Percentiles rank a stretch among this genome's conserved stretches.
phyloP scores from a whole-genome alignment of 129 eudicot species.

The Pulicaria dysenterica region DNA sequence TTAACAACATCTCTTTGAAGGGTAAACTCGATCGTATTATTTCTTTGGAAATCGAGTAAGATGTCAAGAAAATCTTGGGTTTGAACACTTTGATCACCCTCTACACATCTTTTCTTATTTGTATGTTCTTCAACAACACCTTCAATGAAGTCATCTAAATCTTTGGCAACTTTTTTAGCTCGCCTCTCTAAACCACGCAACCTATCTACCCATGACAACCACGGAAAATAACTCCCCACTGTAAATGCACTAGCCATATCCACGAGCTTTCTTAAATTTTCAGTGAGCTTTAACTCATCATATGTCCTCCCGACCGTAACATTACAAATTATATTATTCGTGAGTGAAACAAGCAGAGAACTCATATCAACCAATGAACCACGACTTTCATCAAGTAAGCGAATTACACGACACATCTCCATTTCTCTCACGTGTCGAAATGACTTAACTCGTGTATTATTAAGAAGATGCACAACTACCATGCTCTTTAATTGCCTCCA shows the following conservation, averaged over 20 bases:
- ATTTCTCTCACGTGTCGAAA: constrained; percentile 32
- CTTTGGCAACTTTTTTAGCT: constrained; percentile 9
- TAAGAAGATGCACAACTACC: constrained; percentile 26
- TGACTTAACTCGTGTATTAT: constrained; percentile 29
- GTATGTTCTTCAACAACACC: constrained; percentile 24
- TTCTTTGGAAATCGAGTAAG: constrained; percentile 34
- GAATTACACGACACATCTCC: constrained; percentile 24
- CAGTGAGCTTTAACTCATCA: not conserved
- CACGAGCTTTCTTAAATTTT: not conserved
- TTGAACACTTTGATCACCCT: not conserved
- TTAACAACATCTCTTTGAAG: constrained; percentile 35
- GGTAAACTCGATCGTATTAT: not conserved
- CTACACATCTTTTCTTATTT: not conserved
- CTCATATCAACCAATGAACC: constrained; percentile 17
- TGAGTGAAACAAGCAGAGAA: not conserved
- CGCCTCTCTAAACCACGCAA: constrained; percentile 26
- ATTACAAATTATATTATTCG: constrained; percentile 29
- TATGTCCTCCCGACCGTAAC: constrained; percentile 29
- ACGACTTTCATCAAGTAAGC: constrained; percentile 20
- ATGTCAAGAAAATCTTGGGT: constrained; percentile 34
- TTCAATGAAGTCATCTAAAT: constrained; percentile 39
- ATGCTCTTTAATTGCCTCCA: constrained; percentile 42
- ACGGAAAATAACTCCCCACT: constrained; percentile 34
- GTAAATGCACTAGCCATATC: not conserved
- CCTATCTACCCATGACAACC: constrained; percentile 38